A percentile compares a stretch with the other conserved stretches of the same genome.
Evolutionary conservation across 345 rosid genomes (phyloP).

Genomic region (Brassica cretica): DNA sequence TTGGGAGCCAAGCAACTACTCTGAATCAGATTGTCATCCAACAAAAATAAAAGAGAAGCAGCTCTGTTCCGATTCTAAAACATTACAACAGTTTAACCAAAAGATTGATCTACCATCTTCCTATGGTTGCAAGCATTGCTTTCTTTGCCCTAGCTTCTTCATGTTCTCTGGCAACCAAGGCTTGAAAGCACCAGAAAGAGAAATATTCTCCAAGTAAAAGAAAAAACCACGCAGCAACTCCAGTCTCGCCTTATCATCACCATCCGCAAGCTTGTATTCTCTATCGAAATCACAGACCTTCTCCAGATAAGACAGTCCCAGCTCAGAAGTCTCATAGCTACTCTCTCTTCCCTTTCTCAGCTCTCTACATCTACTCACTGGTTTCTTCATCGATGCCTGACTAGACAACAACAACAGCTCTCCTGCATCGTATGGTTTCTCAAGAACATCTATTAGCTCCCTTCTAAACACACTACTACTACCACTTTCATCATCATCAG

Average conservation of each 20-base stretch:
- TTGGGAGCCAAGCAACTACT: not conserved
- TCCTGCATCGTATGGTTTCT: slow-evolving; percentile 23
- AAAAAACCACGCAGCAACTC: slow-evolving; percentile 37
- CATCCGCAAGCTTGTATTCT: slow-evolving; percentile 23
- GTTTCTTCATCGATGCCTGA: slow-evolving; percentile 10
- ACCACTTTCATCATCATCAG: slow-evolving; percentile 9
- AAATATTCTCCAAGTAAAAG: slow-evolving; percentile 33
- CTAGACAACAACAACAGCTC: slow-evolving; percentile 21
- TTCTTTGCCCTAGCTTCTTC: not conserved
- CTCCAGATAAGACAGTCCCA: slow-evolving; percentile 29
- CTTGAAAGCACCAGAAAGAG: slow-evolving; percentile 32
- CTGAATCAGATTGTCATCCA: not conserved
- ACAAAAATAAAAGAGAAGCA: slow-evolving; percentile 1
- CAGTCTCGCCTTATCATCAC: slow-evolving; percentile 21
- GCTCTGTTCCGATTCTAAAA: not conserved
- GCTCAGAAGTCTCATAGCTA: slow-evolving; percentile 3
- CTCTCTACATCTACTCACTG: slow-evolving; percentile 28
- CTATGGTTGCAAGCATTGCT: slow-evolving; percentile 7
- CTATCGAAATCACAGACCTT: slow-evolving; percentile 22
- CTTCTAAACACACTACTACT: slow-evolving; percentile 12
- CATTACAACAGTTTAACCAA: slow-evolving; percentile 10
- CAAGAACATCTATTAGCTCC: slow-evolving; percentile 11
- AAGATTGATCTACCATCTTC: slow-evolving; percentile 8
- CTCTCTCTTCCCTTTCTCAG: slow-evolving; percentile 31
- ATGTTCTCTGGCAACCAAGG: slow-evolving; percentile 23